Percentiles rank a stretch among this genome's conserved stretches.
These are phyloP conservation scores for Penicillium cosmopolitanum DNA, from an alignment of 495 filamentous ascomycete species.

Conservation along the genomic window DNA sequence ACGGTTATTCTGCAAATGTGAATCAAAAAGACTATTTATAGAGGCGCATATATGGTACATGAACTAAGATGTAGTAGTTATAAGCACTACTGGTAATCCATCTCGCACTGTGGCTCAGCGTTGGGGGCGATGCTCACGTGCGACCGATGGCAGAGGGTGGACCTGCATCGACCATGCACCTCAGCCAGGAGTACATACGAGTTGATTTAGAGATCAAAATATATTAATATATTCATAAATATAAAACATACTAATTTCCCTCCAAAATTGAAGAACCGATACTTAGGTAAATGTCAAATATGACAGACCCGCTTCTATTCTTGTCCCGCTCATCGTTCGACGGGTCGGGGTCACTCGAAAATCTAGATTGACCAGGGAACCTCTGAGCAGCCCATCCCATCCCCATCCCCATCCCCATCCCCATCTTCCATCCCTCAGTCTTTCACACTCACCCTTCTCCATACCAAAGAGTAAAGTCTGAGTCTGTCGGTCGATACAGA, in stretches of 20 bases:
- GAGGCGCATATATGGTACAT: too few relatives aligned
- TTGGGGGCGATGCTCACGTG: neutral
- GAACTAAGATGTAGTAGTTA: too few relatives aligned
- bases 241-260: too few relatives aligned
- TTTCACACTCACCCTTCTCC: neutral
- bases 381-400: neutral
- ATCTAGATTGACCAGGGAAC: neutral
- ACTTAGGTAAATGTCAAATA: neutral
- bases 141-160: neutral
- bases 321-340: conserved; percentile 13
- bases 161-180: neutral
- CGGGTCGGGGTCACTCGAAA: neutral
- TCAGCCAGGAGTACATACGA: too few relatives aligned
- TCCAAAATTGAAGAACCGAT: neutral
- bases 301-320: conserved; percentile 15
- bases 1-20: too few relatives aligned
- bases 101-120: too few relatives aligned
- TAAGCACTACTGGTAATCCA: too few relatives aligned
- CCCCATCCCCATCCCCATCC: neutral
- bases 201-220: too few relatives aligned
- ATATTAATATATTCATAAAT: too few relatives aligned
- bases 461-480: neutral
- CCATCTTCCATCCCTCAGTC: neutral
- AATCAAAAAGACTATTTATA: too few relatives aligned
- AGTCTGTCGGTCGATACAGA: neutral